Base-by-base conservation (phyloP, 1,139 yeast genomes). In the Saccharomyces hybrid region DNA sequence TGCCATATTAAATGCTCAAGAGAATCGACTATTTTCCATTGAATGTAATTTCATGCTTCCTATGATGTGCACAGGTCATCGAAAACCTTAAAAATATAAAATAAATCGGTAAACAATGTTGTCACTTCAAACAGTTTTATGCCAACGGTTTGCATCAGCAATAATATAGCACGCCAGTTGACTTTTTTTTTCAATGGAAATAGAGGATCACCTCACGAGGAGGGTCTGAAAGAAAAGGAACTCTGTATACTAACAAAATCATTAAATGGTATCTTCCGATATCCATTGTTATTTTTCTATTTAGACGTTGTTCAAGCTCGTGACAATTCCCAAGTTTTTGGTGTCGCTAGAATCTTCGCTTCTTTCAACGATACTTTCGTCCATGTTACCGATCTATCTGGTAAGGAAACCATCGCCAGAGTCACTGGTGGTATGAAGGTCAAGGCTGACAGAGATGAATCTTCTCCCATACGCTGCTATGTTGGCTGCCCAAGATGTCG, bases 381-480 rank as follows among this genome's bases (percentile, higher is more conserved):
- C 73, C 99, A 95, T 80, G 95, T 95, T 73, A 95, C 99, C 74
- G 99, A 95, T 85, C 83, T 91, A 73, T 88, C 99, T 72, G 99
- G 99, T 79, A 95, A 91, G 81, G 99, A 95, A 84, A 95, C 99
- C 83, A 93, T 95, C 76, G 86, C 97, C 83, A 90, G 99, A 84
- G 97, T 95, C 71, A 95, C 99, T 76, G 99, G 99, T 85, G 99
- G 99, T 84, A 95, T 95, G 99, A 95, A 95, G 86, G 99, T 95
- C 78, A 95, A 95, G 86, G 99, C 99, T 73, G 99, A 95, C 82
- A 90, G 97, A 85, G 99, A 95, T 78, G 99, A 95, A 85, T 93
- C 99, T 65, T 89, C 99, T 69, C 99, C 99, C 99, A 78, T 95
- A 95, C 86, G 99, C 99, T 75, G 99, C 98, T 75, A 95, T 95